Conservation (phyloP, 441 rosid genomes). For the Capsella rubella region DNA sequence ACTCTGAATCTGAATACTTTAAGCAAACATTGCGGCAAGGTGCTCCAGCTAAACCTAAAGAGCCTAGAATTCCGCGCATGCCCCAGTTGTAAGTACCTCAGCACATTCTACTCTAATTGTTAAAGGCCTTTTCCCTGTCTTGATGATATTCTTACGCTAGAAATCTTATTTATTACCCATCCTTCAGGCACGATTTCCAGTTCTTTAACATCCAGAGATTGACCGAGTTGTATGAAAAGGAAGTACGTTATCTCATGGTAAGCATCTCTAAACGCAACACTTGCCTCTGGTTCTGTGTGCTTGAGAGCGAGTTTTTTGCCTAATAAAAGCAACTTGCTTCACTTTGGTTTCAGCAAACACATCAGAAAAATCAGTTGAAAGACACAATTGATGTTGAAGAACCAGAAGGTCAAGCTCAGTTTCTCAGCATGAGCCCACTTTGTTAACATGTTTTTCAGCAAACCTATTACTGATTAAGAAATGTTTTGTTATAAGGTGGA, state of each 20-base stretch:
- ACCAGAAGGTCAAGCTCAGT: slow-evolving; percentile 81
- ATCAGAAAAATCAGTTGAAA: slow-evolving; percentile 95
- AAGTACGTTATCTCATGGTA: slow-evolving; percentile 98
- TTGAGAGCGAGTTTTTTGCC: background rate
- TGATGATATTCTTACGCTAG: slow-evolving; percentile 5
- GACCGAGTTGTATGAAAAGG: slow-evolving; percentile 95
- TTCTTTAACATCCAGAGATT: slow-evolving; percentile 96
- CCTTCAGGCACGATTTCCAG: slow-evolving; percentile 93
- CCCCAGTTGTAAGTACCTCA: slow-evolving; percentile 81
- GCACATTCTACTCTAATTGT: slow-evolving; percentile 18
- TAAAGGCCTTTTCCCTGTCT: slow-evolving; percentile 14
- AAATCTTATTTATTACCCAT: slow-evolving; percentile 19
- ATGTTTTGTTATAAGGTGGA: slow-evolving; percentile 62
- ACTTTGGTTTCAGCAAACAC: slow-evolving; percentile 72
- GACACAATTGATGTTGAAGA: slow-evolving; percentile 96
- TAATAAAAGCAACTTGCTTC: slow-evolving; percentile 16
- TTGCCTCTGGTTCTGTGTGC: slow-evolving; percentile 15
- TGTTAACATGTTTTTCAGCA: slow-evolving; percentile 22
- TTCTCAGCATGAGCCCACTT: slow-evolving; percentile 9
- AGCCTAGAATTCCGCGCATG: slow-evolving; percentile 99
- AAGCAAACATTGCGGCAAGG: slow-evolving; percentile 99
- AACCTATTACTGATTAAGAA: slow-evolving; percentile 37
- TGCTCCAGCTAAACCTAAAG: slow-evolving; percentile 94
- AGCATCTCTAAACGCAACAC: slow-evolving; percentile 38
- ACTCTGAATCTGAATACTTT: slow-evolving; percentile 97